Evolutionary conservation across 306 rosid species (phyloP).

Genomic region (Betula pendula): DNA sequence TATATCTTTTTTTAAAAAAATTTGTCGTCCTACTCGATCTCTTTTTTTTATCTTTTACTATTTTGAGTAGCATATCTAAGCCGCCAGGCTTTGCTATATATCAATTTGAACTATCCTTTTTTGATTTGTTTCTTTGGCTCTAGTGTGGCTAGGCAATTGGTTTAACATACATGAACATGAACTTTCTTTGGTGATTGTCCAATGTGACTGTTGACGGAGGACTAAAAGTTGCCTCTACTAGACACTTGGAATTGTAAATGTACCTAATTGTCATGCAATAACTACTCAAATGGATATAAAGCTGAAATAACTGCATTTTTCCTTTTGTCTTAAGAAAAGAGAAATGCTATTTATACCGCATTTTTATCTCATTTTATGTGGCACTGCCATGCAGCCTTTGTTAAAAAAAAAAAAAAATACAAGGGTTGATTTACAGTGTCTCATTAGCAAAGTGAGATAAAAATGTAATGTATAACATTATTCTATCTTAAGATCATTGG

Average conservation of each 20-base stretch:
- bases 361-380: too few relatives aligned
- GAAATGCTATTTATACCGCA: too few relatives aligned
- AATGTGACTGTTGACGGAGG: neutral
- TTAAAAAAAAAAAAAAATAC: too few relatives aligned
- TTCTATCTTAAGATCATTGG: too few relatives aligned
- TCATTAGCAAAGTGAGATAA: too few relatives aligned
- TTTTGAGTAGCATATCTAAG: constrained; percentile 5
- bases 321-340: too few relatives aligned
- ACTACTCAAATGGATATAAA: neutral
- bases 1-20: too few relatives aligned
- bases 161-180: neutral
- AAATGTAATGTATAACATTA: too few relatives aligned
- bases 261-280: neutral
- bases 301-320: neutral
- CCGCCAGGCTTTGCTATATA: constrained; percentile 2
- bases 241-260: neutral
- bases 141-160: neutral
- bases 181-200: neutral
- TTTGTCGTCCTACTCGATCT: too few relatives aligned
- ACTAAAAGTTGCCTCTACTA: neutral
- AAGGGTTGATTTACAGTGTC: too few relatives aligned
- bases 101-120: neutral
- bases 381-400: too few relatives aligned
- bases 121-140: neutral
- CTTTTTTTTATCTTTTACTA: neutral